A percentile compares a stretch with the other conserved stretches of the same genome.
Evolutionary conservation across 1,284 basidiomycete genomes (phyloP).

Genomic region (Omphalotus olearius): DNA sequence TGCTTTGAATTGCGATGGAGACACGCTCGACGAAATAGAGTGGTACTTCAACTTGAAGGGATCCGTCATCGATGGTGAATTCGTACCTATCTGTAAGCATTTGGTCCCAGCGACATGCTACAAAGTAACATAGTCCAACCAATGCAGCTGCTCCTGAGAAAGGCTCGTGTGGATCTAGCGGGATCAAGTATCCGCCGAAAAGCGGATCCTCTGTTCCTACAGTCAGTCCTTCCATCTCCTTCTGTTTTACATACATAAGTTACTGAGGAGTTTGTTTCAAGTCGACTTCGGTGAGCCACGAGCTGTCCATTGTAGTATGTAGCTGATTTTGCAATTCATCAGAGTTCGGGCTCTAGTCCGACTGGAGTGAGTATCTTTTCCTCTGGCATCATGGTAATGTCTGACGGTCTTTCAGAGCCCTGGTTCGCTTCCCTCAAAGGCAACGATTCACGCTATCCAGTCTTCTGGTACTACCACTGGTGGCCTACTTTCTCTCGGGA

Average conservation of each 20-base stretch:
- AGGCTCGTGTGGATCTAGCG: constrained; percentile 49
- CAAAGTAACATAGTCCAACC: background rate
- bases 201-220: constrained; percentile 27
- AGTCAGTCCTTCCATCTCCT: constrained; percentile 12
- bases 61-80: constrained; percentile 61
- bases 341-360: background rate
- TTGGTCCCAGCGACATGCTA: background rate
- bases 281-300: too few relatives aligned
- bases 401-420: constrained; percentile 19
- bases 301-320: too few relatives aligned
- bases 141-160: constrained; percentile 45
- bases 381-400: background rate
- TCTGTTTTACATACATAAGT: too few relatives aligned
- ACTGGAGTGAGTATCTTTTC: constrained; percentile 5
- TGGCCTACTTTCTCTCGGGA: constrained; percentile 43
- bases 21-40: constrained; percentile 46
- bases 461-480: constrained; percentile 30
- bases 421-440: constrained; percentile 38
- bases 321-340: background rate
- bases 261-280: too few relatives aligned
- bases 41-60: constrained; percentile 71
- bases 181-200: constrained; percentile 67
- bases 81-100: constrained; percentile 53
- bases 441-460: constrained; percentile 36
- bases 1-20: constrained; percentile 48